These are phyloP conservation scores for Alnus rubra DNA, from an alignment of 306 rosid genomes.

Conservation along the genomic window DNA sequence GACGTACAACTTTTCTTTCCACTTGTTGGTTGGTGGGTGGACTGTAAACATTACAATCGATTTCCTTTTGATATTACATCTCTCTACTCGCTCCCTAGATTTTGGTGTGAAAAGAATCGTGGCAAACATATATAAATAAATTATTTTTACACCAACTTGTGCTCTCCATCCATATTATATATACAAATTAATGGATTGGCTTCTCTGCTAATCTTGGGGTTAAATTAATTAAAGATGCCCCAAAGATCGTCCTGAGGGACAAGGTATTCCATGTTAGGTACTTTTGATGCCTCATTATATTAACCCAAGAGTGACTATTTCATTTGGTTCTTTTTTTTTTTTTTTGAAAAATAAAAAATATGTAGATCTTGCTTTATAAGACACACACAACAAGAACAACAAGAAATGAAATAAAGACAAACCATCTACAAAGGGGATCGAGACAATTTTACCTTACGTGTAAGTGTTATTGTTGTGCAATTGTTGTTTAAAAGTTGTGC, in stretches of 20 bases:
- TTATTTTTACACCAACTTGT: not conserved
- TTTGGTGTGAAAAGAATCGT: not conserved
- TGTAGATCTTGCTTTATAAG: too few species aligned
- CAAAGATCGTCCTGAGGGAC: not conserved
- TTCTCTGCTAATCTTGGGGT: not conserved
- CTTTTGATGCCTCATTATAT: not conserved
- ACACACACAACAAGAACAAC: too few species aligned
- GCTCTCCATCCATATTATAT: not conserved
- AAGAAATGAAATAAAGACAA: too few species aligned
- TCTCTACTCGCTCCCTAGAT: constrained; percentile 1
- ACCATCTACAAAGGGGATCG: too few species aligned
- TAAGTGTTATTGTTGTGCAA: too few species aligned
- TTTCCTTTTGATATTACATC: constrained; percentile 22
- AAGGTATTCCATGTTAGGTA: not conserved
- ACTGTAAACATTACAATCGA: constrained; percentile 10
- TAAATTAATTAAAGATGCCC: not conserved
- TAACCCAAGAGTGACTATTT: not conserved
- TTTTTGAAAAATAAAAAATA: too few species aligned
- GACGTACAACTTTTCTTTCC: constrained; percentile 1
- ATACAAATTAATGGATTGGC: not conserved
- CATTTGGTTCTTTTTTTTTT: too few species aligned
- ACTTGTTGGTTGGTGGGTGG: not conserved
- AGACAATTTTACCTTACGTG: too few species aligned
- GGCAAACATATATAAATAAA: not conserved
- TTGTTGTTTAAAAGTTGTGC: too few species aligned